A percentile compares a stretch with the other conserved stretches of the same genome.
Conservation (phyloP, 768 basidiomycete species). For the Trichaptum fuscoviolaceum region DNA sequence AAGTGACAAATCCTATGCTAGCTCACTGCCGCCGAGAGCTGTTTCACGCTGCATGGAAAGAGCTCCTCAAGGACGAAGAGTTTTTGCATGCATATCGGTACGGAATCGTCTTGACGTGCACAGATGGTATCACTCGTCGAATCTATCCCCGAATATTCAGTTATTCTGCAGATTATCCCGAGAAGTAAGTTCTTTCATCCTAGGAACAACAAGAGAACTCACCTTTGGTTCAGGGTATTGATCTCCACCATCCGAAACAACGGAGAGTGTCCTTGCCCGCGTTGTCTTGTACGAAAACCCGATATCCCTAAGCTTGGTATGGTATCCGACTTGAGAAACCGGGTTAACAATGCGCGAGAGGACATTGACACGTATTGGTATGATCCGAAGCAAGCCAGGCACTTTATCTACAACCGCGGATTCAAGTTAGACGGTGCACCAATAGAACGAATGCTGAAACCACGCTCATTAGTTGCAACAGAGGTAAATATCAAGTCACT, state of each 20-base stretch:
- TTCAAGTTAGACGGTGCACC: conserved; percentile 19
- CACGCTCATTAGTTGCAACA: conserved; percentile 27
- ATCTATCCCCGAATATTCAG: conserved; percentile 15
- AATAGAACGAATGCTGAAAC: conserved; percentile 26
- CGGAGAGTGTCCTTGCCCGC: conserved; percentile 17
- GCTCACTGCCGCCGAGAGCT: conserved; percentile 10
- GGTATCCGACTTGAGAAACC: conserved; percentile 11
- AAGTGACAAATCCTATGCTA: not conserved
- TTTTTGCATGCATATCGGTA: conserved; percentile 9
- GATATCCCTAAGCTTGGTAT: conserved; percentile 20
- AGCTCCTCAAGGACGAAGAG: conserved; percentile 3
- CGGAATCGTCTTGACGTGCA: conserved; percentile 9
- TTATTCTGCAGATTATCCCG: conserved; percentile 18
- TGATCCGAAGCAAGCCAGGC: conserved; percentile 14
- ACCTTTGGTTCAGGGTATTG: conserved; percentile 8
- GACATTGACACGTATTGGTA: conserved; percentile 12
- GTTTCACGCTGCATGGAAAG: conserved; percentile 9
- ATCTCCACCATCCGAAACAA: conserved; percentile 15
- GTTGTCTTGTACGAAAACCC: conserved; percentile 11
- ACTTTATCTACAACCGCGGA: conserved; percentile 24
- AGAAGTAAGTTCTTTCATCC: conserved; percentile 12
- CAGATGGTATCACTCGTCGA: conserved; percentile 9
- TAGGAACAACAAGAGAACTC: not conserved
- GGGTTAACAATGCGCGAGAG: conserved; percentile 7
- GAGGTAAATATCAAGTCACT: conserved; percentile 16